Conservation (phyloP, 345 rosid genomes). For the Adansonia digitata region DNA sequence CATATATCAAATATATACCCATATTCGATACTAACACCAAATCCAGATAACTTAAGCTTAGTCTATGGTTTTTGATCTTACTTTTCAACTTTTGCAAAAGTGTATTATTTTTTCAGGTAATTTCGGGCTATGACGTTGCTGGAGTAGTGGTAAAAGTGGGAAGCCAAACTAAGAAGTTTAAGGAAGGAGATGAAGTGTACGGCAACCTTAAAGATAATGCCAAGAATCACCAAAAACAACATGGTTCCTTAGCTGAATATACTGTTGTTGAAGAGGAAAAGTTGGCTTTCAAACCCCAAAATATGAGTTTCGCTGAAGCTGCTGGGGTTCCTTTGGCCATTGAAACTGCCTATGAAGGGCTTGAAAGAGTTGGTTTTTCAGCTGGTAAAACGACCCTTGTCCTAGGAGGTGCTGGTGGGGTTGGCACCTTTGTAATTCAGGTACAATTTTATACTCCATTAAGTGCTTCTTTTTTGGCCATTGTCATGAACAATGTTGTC, state of each 20-base stretch:
- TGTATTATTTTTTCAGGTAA: too few species aligned
- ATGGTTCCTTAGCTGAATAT: constrained; percentile 77
- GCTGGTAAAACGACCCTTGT: constrained; percentile 76
- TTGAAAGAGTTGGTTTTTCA: constrained; percentile 64
- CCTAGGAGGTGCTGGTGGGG: constrained; percentile 89
- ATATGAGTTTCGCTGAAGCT: constrained; percentile 71
- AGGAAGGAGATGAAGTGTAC: constrained; percentile 84
- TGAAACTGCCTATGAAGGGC: constrained; percentile 82
- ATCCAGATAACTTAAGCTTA: too few species aligned
- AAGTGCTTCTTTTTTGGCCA: too few species aligned
- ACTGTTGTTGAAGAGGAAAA: constrained; percentile 78
- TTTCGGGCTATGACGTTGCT: constrained; percentile 94
- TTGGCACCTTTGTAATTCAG: constrained; percentile 93
- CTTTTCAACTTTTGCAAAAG: too few species aligned
- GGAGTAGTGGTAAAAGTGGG: constrained; percentile 86
- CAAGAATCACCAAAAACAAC: constrained; percentile 67
- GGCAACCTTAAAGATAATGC: constrained; percentile 87
- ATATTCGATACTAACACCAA: too few species aligned
- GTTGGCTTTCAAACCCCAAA: constrained; percentile 68
- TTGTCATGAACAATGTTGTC: too few species aligned
- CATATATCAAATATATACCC: too few species aligned
- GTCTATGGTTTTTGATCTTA: too few species aligned
- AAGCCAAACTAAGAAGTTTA: constrained; percentile 54
- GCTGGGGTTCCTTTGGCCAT: constrained; percentile 82
- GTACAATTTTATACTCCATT: constrained; percentile 35